phyloP scores from a whole-genome alignment of 1,284 basidiomycete species.

The Fomitopsis betulina region DNA sequence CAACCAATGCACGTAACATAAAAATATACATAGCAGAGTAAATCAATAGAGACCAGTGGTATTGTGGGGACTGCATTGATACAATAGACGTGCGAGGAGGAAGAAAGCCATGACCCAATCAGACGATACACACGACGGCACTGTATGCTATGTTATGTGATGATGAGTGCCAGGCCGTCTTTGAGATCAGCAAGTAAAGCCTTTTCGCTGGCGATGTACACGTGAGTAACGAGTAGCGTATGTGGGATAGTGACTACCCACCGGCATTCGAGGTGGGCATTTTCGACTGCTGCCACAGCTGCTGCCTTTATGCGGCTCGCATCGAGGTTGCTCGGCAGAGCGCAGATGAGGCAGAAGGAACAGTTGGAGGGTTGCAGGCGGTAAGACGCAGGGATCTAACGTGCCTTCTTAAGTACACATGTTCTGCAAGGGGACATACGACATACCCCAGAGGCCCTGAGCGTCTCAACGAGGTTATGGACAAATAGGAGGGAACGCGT shows the following conservation, averaged over 20 bases:
- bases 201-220: slow-evolving; percentile 35
- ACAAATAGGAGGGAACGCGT: slow-evolving; percentile 61
- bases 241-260: slow-evolving; percentile 22
- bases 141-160: slow-evolving; percentile 34
- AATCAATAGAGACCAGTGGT: not conserved
- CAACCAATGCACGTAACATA: not conserved
- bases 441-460: slow-evolving; percentile 56
- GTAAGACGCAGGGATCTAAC: slow-evolving; percentile 56
- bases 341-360: slow-evolving; percentile 52
- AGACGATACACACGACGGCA: slow-evolving; percentile 7
- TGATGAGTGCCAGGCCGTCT: slow-evolving; percentile 50
- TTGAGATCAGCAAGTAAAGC: slow-evolving; percentile 49
- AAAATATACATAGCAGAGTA: not conserved
- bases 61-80: not conserved
- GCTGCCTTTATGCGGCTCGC: slow-evolving; percentile 37
- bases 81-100: not conserved
- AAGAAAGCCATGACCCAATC: not conserved
- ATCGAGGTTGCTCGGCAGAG: slow-evolving; percentile 37
- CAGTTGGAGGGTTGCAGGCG: slow-evolving; percentile 58
- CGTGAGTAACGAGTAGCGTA: not conserved
- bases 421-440: not conserved
- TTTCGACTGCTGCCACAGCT: slow-evolving; percentile 40
- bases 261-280: slow-evolving; percentile 42
- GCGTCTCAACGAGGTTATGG: slow-evolving; percentile 54
- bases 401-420: not conserved